Base-by-base conservation (phyloP, 129 eudicot species). In the Kitagawia praeruptora region DNA sequence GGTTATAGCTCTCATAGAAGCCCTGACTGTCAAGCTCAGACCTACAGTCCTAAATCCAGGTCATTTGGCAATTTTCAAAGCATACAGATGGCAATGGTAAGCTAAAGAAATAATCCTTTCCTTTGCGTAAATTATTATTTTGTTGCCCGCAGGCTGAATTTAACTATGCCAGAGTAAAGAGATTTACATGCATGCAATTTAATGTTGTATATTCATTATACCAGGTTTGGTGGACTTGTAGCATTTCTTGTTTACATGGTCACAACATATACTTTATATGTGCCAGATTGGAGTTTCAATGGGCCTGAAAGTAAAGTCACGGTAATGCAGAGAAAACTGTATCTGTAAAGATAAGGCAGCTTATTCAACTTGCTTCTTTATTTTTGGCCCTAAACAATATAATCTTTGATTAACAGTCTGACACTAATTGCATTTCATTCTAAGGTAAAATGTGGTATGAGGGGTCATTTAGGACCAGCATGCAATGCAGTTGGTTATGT, bases 401-500 rank as follows among this genome's bases (percentile, higher is more conserved):
- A 61, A 42, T 11, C 6, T 58, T 25, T 28, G 15, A 81, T 19
- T 54, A 21, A 21, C 27, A 54, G 21, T 39, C 56, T 25, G 34
- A 42, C 47, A 44, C 77, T n/a, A 23, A 19, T 74, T 72, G 9
- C n/a, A 21, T 44, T 74, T 23, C 21, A 42, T 19, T 74, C 19
- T 9, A 44, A 89, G 93, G 96, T 93, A 76, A 75, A 80, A 81
- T 93, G 96, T 87, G 96, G 94, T 41, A 90, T 89, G 96, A 83
- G 96, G 78, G 98, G 98, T 70, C 93, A 91, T 56, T 75, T 91
- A 18, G 98, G 96, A 81, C 98, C 94, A 2, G 96, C 92, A 28
- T 93, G 98, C 83, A 93, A 93, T 34, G 96, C 96, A 12, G 96
- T 93, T 78, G 98, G 98, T 75, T 93, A 89, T 72, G 91, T 91